A percentile compares a stretch with the other conserved stretches of the same genome.
Evolutionary conservation across 2,329 filamentous ascomycete genomes (phyloP).

Genomic region (Venturiaceae sp.): DNA sequence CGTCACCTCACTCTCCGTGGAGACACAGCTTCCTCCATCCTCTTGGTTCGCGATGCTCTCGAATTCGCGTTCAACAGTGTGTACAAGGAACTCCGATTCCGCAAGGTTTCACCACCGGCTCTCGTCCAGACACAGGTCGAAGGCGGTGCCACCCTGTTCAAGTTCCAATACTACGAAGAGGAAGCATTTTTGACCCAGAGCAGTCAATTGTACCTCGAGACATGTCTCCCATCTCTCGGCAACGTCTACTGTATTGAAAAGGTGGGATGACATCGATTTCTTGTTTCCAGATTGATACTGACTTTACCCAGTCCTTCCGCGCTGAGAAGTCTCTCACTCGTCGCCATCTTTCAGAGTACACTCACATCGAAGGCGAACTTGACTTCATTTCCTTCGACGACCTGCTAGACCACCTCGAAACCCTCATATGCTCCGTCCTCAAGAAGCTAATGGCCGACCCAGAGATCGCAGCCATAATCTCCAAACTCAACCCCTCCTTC

Average conservation of each 20-base stretch:
- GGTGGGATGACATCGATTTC: not conserved
- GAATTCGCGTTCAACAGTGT: conserved; percentile 71
- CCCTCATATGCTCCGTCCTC: conserved; percentile 78
- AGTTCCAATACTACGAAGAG: conserved; percentile 81
- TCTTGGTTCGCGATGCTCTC: conserved; percentile 76
- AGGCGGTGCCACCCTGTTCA: conserved; percentile 84
- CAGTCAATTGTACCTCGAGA: conserved; percentile 95
- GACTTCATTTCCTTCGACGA: conserved; percentile 93
- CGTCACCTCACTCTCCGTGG: conserved; percentile 79
- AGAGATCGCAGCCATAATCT: conserved; percentile 60
- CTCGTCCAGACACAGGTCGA: conserved; percentile 95
- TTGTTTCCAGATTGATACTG: not conserved
- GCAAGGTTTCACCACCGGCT: conserved; percentile 80
- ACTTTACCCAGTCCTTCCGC: conserved; percentile 64
- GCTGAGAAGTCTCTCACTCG: conserved; percentile 93
- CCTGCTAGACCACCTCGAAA: conserved; percentile 77
- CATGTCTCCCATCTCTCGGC: conserved; percentile 78
- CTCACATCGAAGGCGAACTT: conserved; percentile 90
- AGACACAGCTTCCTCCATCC: conserved; percentile 72
- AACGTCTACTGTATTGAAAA: conserved; percentile 95
- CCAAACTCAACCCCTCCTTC: conserved; percentile 88
- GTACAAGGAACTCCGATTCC: conserved; percentile 67
- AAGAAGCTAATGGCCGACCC: conserved; percentile 67
- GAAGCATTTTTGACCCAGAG: conserved; percentile 92
- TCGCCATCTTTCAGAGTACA: conserved; percentile 91